Base-by-base conservation (phyloP, 2,329 filamentous ascomycete genomes). In the Colletotrichum simmondsii region DNA sequence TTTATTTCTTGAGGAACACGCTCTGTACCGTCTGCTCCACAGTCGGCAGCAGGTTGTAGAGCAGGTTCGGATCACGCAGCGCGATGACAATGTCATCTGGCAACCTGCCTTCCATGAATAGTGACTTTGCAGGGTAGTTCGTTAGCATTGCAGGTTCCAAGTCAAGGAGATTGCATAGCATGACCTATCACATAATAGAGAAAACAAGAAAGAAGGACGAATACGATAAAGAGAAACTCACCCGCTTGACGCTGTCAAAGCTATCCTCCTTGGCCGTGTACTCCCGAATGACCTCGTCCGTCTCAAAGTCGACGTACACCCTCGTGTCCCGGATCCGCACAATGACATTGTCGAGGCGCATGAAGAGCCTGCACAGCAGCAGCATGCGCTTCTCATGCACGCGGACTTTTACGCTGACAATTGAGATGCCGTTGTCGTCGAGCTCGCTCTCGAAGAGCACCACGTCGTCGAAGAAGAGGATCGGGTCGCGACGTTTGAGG, bases 391-490 rank as follows among this genome's bases (percentile, higher is more conserved):
- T 91, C 68, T 95, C 94, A 92, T 98, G 98, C 69, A 98, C 96
- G 72, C 97, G 89, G 63, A 98, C 86, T 86, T 99, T 99, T 83
- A 93, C 95, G 74, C 92, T 97, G 71, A 97, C 87, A 80, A 98
- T 89, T 35, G 95, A 94, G 77, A 98, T 97, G 74, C 97, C 97
- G 80, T 99, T 99, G 83, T 99, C 97, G 73, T 98, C 97, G 59
- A 99, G 90, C 86, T 99, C 97, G 84, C 97, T 97, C 85, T 99
- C 97, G 82, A 97, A 99, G 60, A 99, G 88, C 77, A 98, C 92
- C 52, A 99, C 95, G 78, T 98, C 95, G 84, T 98, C 96, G 81
- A 97, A 97, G 87, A 98, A 98, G 5, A 97, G 85, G 76, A 99
- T 99, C 0, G 97, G 97, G 81, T 99, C 97, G 16, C 94, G 93